phyloP scores from a whole-genome alignment of 2,329 filamentous ascomycete genomes.

The Clonostachys rosea region DNA sequence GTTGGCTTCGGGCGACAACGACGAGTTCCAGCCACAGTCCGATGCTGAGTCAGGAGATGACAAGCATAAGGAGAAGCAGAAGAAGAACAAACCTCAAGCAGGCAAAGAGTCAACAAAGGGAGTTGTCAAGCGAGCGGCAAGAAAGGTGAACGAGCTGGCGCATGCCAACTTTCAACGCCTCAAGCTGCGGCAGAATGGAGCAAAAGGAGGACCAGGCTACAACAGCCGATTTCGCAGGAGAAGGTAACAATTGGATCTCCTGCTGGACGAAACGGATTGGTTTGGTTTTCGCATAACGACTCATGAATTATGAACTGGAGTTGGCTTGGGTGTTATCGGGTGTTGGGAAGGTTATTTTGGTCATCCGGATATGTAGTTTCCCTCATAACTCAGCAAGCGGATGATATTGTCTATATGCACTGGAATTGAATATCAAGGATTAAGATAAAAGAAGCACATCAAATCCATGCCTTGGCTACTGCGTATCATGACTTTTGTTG shows the following conservation, averaged over 20 bases:
- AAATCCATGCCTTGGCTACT: too few species aligned
- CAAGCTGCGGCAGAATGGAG: conserved; percentile 57
- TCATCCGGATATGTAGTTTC: too few species aligned
- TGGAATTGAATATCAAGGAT: too few species aligned
- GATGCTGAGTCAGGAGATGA: conserved; percentile 5
- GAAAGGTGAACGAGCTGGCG: conserved; percentile 60
- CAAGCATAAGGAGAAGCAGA: conserved; percentile 9
- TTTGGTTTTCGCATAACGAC: not conserved
- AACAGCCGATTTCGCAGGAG: conserved; percentile 55
- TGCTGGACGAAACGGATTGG: not conserved
- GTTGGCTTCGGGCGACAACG: conserved; percentile 9
- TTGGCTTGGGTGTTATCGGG: too few species aligned
- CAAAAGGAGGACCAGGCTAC: conserved; percentile 55
- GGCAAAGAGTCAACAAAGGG: conserved; percentile 25
- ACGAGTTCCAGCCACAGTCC: conserved; percentile 7
- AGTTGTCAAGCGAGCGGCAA: conserved; percentile 43
- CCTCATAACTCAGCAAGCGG: too few species aligned
- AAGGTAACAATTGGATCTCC: conserved; percentile 10
- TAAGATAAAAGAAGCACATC: too few species aligned
- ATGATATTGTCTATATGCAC: too few species aligned
- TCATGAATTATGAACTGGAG: too few species aligned
- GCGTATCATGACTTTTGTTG: too few species aligned
- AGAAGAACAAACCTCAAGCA: conserved; percentile 17
- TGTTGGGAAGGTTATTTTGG: too few species aligned
- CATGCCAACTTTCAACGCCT: conserved; percentile 64